A percentile compares a stretch with the other conserved stretches of the same genome.
phyloP scores from a whole-genome alignment of 768 basidiomycete species.

The Hypholoma sublateritium region DNA sequence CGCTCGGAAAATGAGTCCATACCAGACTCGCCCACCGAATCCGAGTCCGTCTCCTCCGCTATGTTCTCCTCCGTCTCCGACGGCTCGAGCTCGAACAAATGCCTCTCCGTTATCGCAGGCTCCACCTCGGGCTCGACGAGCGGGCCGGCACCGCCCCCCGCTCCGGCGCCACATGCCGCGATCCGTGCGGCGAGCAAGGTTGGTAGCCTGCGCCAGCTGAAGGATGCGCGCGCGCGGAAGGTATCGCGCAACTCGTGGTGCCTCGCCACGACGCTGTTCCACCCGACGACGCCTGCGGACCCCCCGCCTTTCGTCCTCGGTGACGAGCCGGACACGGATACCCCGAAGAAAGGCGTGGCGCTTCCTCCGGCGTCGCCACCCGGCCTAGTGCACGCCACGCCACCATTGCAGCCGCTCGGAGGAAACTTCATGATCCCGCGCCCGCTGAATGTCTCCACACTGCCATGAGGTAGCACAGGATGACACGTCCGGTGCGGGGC shows the following conservation, averaged over 20 bases:
- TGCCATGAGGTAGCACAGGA: background rate
- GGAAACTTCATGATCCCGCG: background rate
- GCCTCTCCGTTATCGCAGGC: constrained; percentile 5
- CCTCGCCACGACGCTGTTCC: background rate
- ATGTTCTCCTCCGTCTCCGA: constrained; percentile 25
- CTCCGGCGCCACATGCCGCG: constrained; percentile 6
- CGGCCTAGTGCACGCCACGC: background rate
- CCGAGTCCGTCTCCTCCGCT: constrained; percentile 25
- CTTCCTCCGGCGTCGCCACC: too few relatives aligned
- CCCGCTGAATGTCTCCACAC: background rate
- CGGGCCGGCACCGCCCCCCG: background rate
- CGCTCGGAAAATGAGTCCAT: constrained; percentile 24
- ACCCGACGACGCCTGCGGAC: background rate
- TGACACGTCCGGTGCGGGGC: background rate
- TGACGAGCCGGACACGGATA: background rate
- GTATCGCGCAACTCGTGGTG: constrained; percentile 7
- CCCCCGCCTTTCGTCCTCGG: background rate
- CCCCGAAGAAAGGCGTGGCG: background rate
- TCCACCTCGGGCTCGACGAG: constrained; percentile 2
- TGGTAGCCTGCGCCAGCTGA: constrained; percentile 3
- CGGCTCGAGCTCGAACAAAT: constrained; percentile 3
- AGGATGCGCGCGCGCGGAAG: constrained; percentile 1
- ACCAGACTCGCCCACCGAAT: constrained; percentile 27
- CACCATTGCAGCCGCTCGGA: background rate
- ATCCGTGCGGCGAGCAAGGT: constrained; percentile 9